phyloP scores from a whole-genome alignment of 148 eudicot genomes.

The Rhododendron kiyosumense region DNA sequence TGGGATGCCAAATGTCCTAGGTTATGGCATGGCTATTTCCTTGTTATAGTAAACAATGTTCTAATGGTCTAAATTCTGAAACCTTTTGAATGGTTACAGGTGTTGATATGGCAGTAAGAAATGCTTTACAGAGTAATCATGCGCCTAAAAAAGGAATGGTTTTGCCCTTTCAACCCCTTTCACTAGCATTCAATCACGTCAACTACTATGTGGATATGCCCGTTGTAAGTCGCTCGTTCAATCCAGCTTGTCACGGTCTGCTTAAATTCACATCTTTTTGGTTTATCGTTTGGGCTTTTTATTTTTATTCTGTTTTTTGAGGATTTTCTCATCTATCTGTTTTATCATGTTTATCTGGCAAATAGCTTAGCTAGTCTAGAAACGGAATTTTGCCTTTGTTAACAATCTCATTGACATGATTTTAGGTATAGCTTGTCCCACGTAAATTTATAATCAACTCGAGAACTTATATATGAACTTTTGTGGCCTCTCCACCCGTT shows the following conservation, averaged over 20 bases:
- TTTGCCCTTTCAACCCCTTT: slow-evolving; percentile 61
- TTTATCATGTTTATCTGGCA: background rate
- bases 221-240: slow-evolving; percentile 33
- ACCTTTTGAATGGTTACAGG: slow-evolving; percentile 6
- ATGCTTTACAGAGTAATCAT: slow-evolving; percentile 8
- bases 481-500: background rate
- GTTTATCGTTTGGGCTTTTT: background rate
- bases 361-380: background rate
- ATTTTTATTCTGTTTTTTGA: no score
- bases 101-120: slow-evolving; percentile 15
- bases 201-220: slow-evolving; percentile 69
- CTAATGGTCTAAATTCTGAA: background rate
- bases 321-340: background rate
- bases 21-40: background rate
- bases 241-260: no score
- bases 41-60: background rate
- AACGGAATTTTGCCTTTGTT: background rate
- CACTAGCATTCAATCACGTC: slow-evolving; percentile 57
- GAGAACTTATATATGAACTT: background rate
- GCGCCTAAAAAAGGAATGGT: slow-evolving; percentile 44
- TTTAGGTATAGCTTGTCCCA: background rate
- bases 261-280: background rate
- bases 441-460: background rate
- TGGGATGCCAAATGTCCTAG: background rate
- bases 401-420: background rate